Percentiles rank a stretch among this genome's conserved stretches.
These are phyloP conservation scores for Schoenoplectus tabernaemontani DNA, from an alignment of 202 grass and related monocot species.

Conservation along the genomic window DNA sequence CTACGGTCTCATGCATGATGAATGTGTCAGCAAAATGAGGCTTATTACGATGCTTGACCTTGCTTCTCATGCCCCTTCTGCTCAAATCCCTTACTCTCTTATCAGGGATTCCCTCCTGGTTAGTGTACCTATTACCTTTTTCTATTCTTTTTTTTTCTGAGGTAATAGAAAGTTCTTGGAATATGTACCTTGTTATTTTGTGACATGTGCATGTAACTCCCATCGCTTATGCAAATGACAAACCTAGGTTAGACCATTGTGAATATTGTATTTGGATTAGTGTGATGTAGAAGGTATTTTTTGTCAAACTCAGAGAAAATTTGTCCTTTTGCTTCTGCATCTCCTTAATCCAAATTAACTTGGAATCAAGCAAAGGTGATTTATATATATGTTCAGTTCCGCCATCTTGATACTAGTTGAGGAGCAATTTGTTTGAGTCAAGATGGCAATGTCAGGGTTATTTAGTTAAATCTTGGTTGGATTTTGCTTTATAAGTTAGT, in stretches of 20 bases:
- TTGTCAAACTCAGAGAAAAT: neutral
- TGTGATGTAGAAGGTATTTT: neutral
- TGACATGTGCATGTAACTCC: neutral
- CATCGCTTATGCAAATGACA: neutral
- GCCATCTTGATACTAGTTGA: neutral
- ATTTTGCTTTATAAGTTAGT: neutral
- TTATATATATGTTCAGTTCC: neutral
- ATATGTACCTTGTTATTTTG: neutral
- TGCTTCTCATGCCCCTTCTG: constrained; percentile 41
- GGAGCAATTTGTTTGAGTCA: neutral
- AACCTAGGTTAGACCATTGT: neutral
- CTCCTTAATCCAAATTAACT: neutral
- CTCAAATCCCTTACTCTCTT: constrained; percentile 67
- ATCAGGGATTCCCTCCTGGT: constrained; percentile 74
- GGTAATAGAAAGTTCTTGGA: neutral
- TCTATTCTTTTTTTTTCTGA: neutral
- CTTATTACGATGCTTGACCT: constrained; percentile 79
- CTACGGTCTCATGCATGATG: constrained; percentile 77
- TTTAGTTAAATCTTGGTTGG: neutral
- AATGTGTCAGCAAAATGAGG: constrained; percentile 83
- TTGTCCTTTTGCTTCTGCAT: neutral
- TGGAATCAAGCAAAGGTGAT: neutral
- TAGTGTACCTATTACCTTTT: constrained; percentile 1
- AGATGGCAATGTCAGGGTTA: neutral
- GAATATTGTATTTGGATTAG: neutral